These are phyloP conservation scores for Aspergillus jensenii DNA, from an alignment of 2,329 filamentous ascomycete genomes.

Conservation along the genomic window DNA sequence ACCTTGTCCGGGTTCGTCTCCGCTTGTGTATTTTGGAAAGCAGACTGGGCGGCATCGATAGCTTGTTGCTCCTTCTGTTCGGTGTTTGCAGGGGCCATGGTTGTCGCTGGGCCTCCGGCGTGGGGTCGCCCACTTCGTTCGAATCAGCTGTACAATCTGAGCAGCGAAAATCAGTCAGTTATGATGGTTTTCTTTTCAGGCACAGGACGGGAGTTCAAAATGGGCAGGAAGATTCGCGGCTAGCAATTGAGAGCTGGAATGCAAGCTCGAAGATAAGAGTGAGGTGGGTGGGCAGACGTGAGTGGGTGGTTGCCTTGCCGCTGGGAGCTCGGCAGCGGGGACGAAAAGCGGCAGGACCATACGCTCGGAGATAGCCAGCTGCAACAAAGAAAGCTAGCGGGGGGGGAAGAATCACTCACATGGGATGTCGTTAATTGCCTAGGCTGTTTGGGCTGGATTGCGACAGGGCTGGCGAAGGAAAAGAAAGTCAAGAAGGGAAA, in stretches of 20 bases:
- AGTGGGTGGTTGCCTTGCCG: slow-evolving; percentile 15
- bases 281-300: neutral
- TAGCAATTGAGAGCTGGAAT: neutral
- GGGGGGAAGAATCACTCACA: slow-evolving; percentile 5
- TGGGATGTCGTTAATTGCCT: neutral
- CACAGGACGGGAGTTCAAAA: neutral
- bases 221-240: neutral
- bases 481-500: neutral
- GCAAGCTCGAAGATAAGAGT: neutral
- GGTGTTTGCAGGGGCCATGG: slow-evolving; percentile 40
- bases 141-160: slow-evolving; percentile 8
- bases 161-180: neutral
- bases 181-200: neutral
- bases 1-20: slow-evolving; percentile 68
- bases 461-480: too few relatives aligned
- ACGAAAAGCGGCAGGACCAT: slow-evolving; percentile 6
- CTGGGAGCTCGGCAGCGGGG: slow-evolving; percentile 17
- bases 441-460: too few relatives aligned
- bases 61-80: slow-evolving; percentile 83
- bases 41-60: slow-evolving; percentile 66
- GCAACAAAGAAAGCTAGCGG: neutral
- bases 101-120: slow-evolving; percentile 18
- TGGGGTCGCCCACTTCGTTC: slow-evolving; percentile 16
- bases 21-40: slow-evolving; percentile 57
- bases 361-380: neutral